Percentiles rank a stretch among this genome's conserved stretches.
These are phyloP conservation scores for Aspergillus nanangensis DNA, from an alignment of 495 filamentous ascomycete genomes.

Conservation along the genomic window DNA sequence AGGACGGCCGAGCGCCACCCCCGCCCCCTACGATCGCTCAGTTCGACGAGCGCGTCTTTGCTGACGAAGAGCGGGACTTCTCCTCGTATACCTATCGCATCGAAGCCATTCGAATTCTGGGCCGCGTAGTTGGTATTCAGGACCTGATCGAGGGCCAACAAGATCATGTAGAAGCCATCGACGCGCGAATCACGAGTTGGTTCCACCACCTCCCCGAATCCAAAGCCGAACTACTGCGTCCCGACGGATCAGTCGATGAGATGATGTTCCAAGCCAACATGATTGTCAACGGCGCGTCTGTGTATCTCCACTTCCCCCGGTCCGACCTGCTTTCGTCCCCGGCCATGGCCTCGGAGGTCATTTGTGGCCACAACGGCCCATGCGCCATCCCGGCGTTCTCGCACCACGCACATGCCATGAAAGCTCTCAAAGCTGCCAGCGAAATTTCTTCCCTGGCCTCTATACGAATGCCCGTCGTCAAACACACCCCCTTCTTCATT, in stretches of 20 bases:
- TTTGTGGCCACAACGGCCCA: slow-evolving; percentile 41
- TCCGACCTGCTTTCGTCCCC: slow-evolving; percentile 48
- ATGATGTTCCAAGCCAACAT: slow-evolving; percentile 91
- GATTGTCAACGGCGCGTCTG: slow-evolving; percentile 60
- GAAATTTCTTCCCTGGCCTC: slow-evolving; percentile 74
- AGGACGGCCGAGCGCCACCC: slow-evolving; percentile 35
- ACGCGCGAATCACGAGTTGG: slow-evolving; percentile 79
- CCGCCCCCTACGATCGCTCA: slow-evolving; percentile 35
- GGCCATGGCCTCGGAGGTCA: slow-evolving; percentile 42
- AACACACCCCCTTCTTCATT: slow-evolving; percentile 86
- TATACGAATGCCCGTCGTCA: slow-evolving; percentile 65
- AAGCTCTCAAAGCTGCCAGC: slow-evolving; percentile 72
- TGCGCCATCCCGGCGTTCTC: slow-evolving; percentile 49
- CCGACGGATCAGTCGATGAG: slow-evolving; percentile 69
- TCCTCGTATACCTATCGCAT: slow-evolving; percentile 46
- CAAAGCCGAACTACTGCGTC: slow-evolving; percentile 68
- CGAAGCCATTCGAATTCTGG: slow-evolving; percentile 68
- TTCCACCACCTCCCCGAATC: slow-evolving; percentile 69
- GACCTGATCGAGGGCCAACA: slow-evolving; percentile 37
- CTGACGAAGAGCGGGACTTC: slow-evolving; percentile 42
- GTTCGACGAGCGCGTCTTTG: slow-evolving; percentile 42
- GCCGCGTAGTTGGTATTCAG: slow-evolving; percentile 57
- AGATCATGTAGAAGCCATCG: slow-evolving; percentile 52
- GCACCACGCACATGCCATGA: slow-evolving; percentile 66
- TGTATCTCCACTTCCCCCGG: slow-evolving; percentile 44